Base-by-base conservation (phyloP, 345 rosid species). In the Rhodomyrtus tomentosa region DNA sequence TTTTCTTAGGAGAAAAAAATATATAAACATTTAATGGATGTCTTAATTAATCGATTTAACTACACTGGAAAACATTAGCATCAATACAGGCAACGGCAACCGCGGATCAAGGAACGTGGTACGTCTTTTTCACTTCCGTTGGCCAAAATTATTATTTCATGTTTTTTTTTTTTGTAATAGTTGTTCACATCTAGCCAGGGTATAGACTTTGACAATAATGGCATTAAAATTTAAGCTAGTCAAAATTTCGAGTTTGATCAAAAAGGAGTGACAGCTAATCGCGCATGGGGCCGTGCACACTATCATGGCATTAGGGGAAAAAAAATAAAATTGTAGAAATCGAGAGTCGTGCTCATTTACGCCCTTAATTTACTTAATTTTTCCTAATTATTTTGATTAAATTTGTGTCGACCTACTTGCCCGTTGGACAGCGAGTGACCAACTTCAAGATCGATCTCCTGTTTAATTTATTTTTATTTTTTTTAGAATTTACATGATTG, bases 101-200 rank as follows among this genome's bases (percentile, higher is more conserved):
- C 11, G 76, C 24, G 76, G 76, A 62, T 62, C 76, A 11, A 18
- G 76, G 76, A 16, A 62, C 76, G 42, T 36, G 76, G 42, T 9
- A 62, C 6, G 76, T 62, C 76, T 20, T 10, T 18, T 2, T 62
- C 76, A 62, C 76, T 32, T 62, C 32, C 12, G 76, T 32, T 62
- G 76, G 76, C 42, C 42, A 10, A 16, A 16, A 62, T 7, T 32
- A 16, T 32, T 59, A 27, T 27, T 27, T 29, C 29, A 1, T 56
- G 5, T 2, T 13, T 0, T 25, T 2, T 13, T 0, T 25, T 10
- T 25, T 25, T 24, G 27, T 27, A 58, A 27, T 6, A 58, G 27
- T 0, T 58, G 72, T 59, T 18, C 73, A 59, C 73, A 27, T 59
- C 73, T 14, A 59, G 14, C n/a, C n/a, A 27, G 14, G 5, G 10